A percentile compares a stretch with the other conserved stretches of the same genome.
These are phyloP conservation scores for Solanum paucissectum DNA, from an alignment of 257 asterid species.

Conservation along the genomic window DNA sequence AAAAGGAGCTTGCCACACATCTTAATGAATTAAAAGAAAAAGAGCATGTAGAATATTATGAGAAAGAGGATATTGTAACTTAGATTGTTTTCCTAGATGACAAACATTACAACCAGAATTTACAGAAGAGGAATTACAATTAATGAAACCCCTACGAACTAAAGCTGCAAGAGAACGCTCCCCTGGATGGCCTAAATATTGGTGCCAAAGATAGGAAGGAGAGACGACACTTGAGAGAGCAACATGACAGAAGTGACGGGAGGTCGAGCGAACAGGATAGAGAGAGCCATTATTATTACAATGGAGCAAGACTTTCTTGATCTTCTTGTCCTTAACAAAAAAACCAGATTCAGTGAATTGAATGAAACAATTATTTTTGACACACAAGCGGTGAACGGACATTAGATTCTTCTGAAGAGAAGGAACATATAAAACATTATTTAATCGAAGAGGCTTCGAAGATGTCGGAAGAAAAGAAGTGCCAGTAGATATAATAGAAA, in stretches of 20 bases:
- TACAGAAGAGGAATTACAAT: neutral
- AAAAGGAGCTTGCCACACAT: too few species aligned
- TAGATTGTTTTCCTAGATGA: neutral
- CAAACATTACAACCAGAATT: neutral
- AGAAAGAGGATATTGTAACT: neutral
- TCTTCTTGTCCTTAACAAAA: too few species aligned
- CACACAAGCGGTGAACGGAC: too few species aligned
- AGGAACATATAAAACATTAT: neutral
- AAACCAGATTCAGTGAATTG: too few species aligned
- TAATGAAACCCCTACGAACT: neutral
- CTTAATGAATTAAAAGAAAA: neutral
- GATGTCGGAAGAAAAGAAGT: neutral
- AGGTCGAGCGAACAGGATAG: neutral
- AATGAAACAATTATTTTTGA: too few species aligned
- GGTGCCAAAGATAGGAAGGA: neutral
- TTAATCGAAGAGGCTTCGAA: neutral
- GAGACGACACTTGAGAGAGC: neutral
- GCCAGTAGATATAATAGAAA: neutral
- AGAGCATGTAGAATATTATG: neutral
- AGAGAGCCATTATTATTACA: neutral
- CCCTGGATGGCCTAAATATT: neutral
- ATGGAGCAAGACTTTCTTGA: neutral
- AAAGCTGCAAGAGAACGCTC: neutral
- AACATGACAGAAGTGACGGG: fast-evolving
- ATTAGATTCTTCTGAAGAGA: too few species aligned